Evolutionary conservation across 2,329 filamentous ascomycete species (phyloP), one percentile per base, ranked within the genome.

Genomic region (Immersiporthe knoxdaviesiana): DNA sequence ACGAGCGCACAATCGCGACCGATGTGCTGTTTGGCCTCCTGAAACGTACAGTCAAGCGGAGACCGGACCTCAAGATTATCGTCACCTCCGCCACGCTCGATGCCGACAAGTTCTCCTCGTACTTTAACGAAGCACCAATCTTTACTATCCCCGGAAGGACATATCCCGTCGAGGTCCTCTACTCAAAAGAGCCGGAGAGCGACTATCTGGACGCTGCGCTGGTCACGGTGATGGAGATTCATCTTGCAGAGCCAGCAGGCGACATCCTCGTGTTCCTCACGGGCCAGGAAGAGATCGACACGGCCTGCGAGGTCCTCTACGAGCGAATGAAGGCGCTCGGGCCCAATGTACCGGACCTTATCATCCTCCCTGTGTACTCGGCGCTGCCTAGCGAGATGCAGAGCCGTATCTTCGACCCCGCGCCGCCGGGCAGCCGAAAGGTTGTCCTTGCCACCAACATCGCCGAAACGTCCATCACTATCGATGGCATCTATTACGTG

Each of bases 391-490:
- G 90, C 71, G 97, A 99, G 79, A 94, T 97, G 84, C 95, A 97
- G 77, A 96, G 91, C 74, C 88, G 88, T 68, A 97, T 99, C 72
- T 99, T 99, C 77, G 96, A 99, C 39, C 94, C 95, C 2, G 92
- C 96, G 0, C 93, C 95, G 0, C 85, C 90, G 0, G 95, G 95
- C 21, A 90, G 88, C 66, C 88, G 96, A 68, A 99, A 99, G 80
- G 94, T 98, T 1, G 93, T 99, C 70, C 97, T 99, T 77, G 96
- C 96, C 2, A 99, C 96, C 47, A 99, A 99, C 75, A 99, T 99
- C 76, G 96, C 96, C 0, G 96, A 99, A 78, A 99, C 96, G 0
- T 97, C 93, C 67, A 96, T 99, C 76, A 99, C 96, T 0, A 98
- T 99, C 73, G 96, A 99, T 77, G 92, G 95, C 63, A 97, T 99